Conservation (phyloP, 108 stramenopile species). For the Mediolabrus comicus region DNA sequence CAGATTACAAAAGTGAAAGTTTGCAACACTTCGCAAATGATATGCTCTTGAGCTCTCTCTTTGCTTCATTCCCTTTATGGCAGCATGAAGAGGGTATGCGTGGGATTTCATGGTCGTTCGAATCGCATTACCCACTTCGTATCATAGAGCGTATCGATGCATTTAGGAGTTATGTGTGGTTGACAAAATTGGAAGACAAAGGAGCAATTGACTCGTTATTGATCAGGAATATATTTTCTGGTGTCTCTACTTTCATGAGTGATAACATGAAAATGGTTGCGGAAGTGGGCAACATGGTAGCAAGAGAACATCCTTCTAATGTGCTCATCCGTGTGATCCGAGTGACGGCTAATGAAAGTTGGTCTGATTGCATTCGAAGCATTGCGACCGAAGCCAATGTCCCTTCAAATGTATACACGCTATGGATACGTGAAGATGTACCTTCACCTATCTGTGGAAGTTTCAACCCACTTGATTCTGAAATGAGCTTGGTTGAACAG, state of each 20-base stretch:
- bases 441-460: background rate
- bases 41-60: background rate
- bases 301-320: background rate
- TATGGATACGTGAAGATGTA: background rate
- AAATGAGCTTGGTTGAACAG: background rate
- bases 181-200: no score
- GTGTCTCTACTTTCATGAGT: background rate
- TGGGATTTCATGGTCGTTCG: background rate
- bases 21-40: background rate
- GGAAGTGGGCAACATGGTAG: background rate
- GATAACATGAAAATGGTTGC: background rate
- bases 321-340: background rate
- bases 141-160: background rate
- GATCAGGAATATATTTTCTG: background rate
- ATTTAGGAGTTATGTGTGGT: background rate
- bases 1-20: background rate
- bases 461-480: background rate
- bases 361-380: background rate
- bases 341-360: background rate
- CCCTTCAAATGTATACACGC: background rate
- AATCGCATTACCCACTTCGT: background rate
- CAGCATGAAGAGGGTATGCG: background rate
- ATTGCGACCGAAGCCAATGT: background rate
- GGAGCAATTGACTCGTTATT: background rate
- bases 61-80: background rate